A percentile compares a stretch with the other conserved stretches of the same genome.
phyloP scores from a whole-genome alignment of 257 asterid genomes.

The Pogostemon cablin region DNA sequence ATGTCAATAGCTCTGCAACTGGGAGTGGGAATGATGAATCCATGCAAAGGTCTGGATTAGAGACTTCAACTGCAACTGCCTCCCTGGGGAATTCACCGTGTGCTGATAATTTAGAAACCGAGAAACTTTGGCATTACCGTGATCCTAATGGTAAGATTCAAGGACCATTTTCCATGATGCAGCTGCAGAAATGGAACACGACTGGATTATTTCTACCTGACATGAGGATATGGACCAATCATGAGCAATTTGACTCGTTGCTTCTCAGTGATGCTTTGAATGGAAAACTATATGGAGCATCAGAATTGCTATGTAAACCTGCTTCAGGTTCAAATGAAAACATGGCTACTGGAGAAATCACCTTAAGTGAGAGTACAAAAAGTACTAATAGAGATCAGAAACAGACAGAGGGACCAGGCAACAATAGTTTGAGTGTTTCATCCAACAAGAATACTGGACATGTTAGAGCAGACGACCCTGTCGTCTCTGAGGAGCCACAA shows the following conservation, averaged over 20 bases:
- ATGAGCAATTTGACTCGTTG: slow-evolving; percentile 71
- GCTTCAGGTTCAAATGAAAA: slow-evolving; percentile 43
- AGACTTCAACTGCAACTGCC: slow-evolving; percentile 43
- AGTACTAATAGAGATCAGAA: slow-evolving; percentile 19
- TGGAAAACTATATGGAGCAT: slow-evolving; percentile 53
- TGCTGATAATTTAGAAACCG: slow-evolving; percentile 56
- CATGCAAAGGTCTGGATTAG: slow-evolving; percentile 49
- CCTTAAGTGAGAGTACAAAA: slow-evolving; percentile 13
- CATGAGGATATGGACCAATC: slow-evolving; percentile 88
- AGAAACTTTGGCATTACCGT: slow-evolving; percentile 93
- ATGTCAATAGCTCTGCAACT: slow-evolving; percentile 31
- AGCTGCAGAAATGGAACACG: slow-evolving; percentile 81
- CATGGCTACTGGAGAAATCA: slow-evolving; percentile 34
- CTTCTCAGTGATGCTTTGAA: slow-evolving; percentile 69
- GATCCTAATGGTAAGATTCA: slow-evolving; percentile 90
- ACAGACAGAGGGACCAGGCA: slow-evolving; percentile 30
- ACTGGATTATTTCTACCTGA: slow-evolving; percentile 83
- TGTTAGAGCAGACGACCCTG: slow-evolving; percentile 44
- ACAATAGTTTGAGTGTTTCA: slow-evolving; percentile 25
- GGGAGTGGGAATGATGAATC: slow-evolving; percentile 42
- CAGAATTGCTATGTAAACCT: slow-evolving; percentile 42
- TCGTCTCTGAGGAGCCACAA: slow-evolving; percentile 47
- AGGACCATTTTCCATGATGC: slow-evolving; percentile 92
- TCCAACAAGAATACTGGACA: slow-evolving; percentile 35
- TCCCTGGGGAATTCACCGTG: slow-evolving; percentile 37